Evolutionary conservation across 2,329 filamentous ascomycete genomes (phyloP).

Genomic region (Pseudopyricularia cyperi): DNA sequence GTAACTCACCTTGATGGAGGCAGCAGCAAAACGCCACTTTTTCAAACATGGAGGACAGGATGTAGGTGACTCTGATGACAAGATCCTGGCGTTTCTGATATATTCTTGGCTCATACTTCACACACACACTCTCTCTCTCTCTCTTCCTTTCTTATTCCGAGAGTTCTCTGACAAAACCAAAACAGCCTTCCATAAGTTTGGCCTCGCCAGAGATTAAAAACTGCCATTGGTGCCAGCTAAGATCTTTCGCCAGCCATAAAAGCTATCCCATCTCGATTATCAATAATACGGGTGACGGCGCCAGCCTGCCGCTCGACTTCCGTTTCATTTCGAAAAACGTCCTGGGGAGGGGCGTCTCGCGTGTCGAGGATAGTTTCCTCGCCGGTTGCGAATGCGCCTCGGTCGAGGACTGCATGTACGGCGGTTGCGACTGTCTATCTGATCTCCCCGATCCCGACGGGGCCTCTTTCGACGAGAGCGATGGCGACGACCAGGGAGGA

Average conservation of each 20-base stretch:
- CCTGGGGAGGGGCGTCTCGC: constrained; percentile 44
- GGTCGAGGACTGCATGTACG: constrained; percentile 53
- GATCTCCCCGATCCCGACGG: constrained; percentile 24
- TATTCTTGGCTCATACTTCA: not conserved
- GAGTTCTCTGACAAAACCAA: constrained; percentile 12
- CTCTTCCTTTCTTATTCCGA: not conserved
- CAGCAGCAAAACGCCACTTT: constrained; percentile 32
- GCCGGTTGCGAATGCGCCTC: constrained; percentile 55
- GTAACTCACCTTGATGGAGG: constrained; percentile 24
- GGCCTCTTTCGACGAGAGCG: constrained; percentile 42
- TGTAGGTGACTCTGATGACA: constrained; percentile 3
- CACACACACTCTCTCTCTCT: not conserved
- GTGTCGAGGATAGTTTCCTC: constrained; percentile 47
- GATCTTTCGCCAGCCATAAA: constrained; percentile 34
- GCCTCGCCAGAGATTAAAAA: constrained; percentile 16
- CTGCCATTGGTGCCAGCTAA: constrained; percentile 53
- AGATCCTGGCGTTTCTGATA: too few relatives aligned
- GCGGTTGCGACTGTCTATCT: constrained; percentile 50
- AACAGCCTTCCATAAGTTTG: constrained; percentile 3
- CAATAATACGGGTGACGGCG: constrained; percentile 44
- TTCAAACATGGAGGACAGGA: constrained; percentile 28
- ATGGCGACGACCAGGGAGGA: constrained; percentile 33
- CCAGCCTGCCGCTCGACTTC: constrained; percentile 48
- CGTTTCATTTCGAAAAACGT: constrained; percentile 53
- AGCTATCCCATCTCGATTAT: constrained; percentile 45